Evolutionary conservation across 1,139 yeast species (phyloP), one percentile per base, ranked within the genome.

Genomic region (Geotrichum klebahnii): DNA sequence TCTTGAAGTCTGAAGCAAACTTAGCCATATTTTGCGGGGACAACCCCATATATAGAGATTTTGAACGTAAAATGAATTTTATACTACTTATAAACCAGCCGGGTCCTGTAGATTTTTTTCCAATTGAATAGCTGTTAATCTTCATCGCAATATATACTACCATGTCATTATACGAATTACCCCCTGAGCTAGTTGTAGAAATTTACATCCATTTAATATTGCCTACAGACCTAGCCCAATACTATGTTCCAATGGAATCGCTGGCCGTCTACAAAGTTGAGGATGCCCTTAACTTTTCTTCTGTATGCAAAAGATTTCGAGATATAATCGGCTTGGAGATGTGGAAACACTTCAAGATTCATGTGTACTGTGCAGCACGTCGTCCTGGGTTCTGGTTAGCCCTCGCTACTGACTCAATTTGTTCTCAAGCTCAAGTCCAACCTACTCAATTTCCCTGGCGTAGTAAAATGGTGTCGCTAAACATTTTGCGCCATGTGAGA

Each of bases 331-430:
- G 36, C n/a, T 16, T 16, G 5, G 36, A 40, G 16, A 28, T 40
- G 36, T 40, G 44, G 44, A 40, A 40, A 17, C 2, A 8, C 3
- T 31, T 40, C 17, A 29, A 17, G 12, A 14, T 40, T 22, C 36
- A 29, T 5, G 19, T 23, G 3, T 10, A 24, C 26, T 23, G 17
- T 8, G 22, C 36, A 19, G 24, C 36, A 3, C 35, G 26, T 10
- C 35, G 28, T 14, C 31, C 28, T 9, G 44, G 44, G 16, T 40
- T 40, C 9, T 40, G 44, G 44, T 4, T 40, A n/a, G 35, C 35
- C 5, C 36, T 40, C 3, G 44, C 35, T 10, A 31, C 44, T 6
- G 44, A 40, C 10, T 23, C 35, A 4, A 14, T 3, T 6, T 29
- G 28, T 20, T 29, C 33, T 22, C 16, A 12, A 14, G 17, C 44